Evolutionary conservation across 345 rosid species (phyloP).

Genomic region (Pistacia vera): DNA sequence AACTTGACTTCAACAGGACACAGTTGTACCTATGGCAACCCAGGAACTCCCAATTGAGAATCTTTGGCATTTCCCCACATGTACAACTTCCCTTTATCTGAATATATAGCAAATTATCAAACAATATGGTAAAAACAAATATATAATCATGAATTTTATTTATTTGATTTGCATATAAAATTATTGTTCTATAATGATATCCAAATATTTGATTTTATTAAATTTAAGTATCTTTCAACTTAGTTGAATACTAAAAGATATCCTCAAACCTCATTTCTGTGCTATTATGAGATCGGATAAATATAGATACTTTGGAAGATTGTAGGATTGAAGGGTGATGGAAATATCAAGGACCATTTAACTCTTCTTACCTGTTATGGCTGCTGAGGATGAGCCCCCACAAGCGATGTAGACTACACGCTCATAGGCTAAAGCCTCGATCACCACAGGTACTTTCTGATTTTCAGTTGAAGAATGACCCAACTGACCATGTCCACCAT

Average conservation of each 20-base stretch:
- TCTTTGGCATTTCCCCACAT: constrained; percentile 98
- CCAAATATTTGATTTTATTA: neutral
- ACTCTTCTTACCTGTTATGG: constrained; percentile 66
- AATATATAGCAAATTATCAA: constrained; percentile 11
- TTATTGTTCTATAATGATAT: neutral
- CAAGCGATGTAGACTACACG: constrained; percentile 60
- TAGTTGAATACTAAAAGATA: too few relatives aligned
- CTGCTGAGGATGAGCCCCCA: constrained; percentile 95
- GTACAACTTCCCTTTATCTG: constrained; percentile 80
- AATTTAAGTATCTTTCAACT: too few relatives aligned
- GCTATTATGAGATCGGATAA: too few relatives aligned
- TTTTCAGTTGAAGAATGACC: constrained; percentile 22
- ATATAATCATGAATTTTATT: neutral
- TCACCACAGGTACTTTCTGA: constrained; percentile 55
- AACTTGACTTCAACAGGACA: constrained; percentile 57
- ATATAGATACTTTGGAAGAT: too few relatives aligned
- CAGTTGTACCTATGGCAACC: constrained; percentile 69
- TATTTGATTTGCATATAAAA: neutral
- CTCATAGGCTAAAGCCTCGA: constrained; percentile 70
- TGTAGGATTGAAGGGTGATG: neutral
- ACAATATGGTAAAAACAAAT: neutral
- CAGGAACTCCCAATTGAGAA: constrained; percentile 86
- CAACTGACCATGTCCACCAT: too few relatives aligned
- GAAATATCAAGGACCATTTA: neutral
- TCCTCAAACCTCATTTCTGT: too few relatives aligned